phyloP scores from a whole-genome alignment of 305 asterid genomes.

The Fraxinus angustifolia region DNA sequence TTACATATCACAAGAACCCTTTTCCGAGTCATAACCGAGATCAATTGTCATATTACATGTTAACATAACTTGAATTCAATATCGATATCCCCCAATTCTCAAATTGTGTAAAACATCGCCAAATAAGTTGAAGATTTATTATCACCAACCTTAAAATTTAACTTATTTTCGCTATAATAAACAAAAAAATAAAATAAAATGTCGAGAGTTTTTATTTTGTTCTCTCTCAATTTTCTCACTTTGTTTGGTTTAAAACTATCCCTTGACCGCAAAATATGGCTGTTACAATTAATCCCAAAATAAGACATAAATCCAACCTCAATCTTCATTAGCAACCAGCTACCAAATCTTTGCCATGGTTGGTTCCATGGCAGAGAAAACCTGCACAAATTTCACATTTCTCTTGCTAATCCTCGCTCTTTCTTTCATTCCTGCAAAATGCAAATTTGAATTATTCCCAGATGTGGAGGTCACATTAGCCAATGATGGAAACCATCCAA shows the following conservation, averaged over 20 bases:
- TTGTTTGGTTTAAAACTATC: not conserved
- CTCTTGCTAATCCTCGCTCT: not conserved
- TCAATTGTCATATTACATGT: too few relatives aligned
- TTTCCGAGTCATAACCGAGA: too few relatives aligned
- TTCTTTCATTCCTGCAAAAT: not conserved
- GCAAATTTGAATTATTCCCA: conserved; percentile 31
- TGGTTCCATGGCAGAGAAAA: conserved; percentile 7
- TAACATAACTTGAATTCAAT: too few relatives aligned
- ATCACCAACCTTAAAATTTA: too few relatives aligned
- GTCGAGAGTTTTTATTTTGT: not conserved
- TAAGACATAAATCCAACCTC: not conserved
- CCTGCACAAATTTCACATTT: not conserved
- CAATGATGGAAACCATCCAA: conserved; percentile 43
- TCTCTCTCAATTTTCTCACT: not conserved
- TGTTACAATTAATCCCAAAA: not conserved
- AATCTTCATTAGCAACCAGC: not conserved
- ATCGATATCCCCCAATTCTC: too few relatives aligned
- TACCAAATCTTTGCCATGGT: not conserved
- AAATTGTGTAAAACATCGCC: too few relatives aligned
- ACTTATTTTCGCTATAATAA: too few relatives aligned
- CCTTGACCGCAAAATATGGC: not conserved
- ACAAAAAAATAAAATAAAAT: too few relatives aligned
- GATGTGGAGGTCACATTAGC: conserved; percentile 55
- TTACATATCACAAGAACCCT: too few relatives aligned
- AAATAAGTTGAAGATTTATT: too few relatives aligned